Evolutionary conservation across 495 filamentous ascomycete genomes (phyloP).

Genomic region (Acidiella bohemica): DNA sequence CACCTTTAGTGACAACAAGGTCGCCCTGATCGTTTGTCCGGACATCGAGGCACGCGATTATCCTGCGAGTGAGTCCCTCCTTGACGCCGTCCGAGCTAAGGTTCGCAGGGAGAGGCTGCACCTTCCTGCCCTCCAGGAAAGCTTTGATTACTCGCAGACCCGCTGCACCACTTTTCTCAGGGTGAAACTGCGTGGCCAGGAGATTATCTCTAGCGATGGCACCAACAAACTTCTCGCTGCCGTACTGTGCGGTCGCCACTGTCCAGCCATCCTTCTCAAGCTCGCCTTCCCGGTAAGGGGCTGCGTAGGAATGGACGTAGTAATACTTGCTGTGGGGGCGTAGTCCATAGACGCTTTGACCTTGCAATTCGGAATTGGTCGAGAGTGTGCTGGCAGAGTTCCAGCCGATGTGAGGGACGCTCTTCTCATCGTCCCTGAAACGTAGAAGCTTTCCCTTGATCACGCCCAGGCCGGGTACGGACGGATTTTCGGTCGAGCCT

Average conservation of each 20-base stretch:
- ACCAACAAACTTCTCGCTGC: constrained; percentile 80
- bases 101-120: constrained; percentile 31
- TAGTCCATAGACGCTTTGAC: constrained; percentile 57
- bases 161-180: constrained; percentile 88
- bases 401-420: constrained; percentile 97
- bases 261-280: constrained; percentile 72
- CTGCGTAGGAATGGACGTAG: constrained; percentile 92
- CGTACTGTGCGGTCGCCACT: constrained; percentile 77
- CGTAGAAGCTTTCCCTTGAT: constrained; percentile 57
- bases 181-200: constrained; percentile 91
- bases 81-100: constrained; percentile 17
- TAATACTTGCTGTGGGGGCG: constrained; percentile 82
- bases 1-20: constrained; percentile 93
- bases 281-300: constrained; percentile 54
- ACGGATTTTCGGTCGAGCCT: constrained; percentile 62
- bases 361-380: constrained; percentile 30
- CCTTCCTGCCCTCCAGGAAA: constrained; percentile 56
- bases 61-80: constrained; percentile 67
- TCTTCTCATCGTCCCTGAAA: constrained; percentile 65
- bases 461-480: constrained; percentile 57
- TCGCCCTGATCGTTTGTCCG: constrained; percentile 93
- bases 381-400: constrained; percentile 60
- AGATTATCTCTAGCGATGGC: constrained; percentile 74
- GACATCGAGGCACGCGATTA: constrained; percentile 94
- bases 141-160: constrained; percentile 72